These are phyloP conservation scores for Coemansia sp. DNA, from an alignment of 192 early-diverging fungal genomes.

Conservation along the genomic window DNA sequence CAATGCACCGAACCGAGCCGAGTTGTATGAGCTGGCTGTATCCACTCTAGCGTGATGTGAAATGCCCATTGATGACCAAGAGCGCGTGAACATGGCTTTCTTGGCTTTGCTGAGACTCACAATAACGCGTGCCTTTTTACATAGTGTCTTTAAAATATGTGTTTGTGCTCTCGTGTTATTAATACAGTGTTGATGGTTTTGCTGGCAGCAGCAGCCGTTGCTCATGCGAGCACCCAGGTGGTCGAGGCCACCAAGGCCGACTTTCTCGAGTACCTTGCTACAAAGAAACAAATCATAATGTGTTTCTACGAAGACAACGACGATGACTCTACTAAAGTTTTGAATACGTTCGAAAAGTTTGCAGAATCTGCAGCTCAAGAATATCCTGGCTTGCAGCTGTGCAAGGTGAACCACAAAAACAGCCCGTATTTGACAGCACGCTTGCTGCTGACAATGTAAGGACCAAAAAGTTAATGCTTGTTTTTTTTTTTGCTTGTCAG, in stretches of 20 bases:
- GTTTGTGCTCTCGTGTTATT: not conserved
- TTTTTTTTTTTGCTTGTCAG: not conserved
- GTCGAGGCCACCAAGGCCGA: constrained; percentile 18
- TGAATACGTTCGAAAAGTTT: constrained; percentile 18
- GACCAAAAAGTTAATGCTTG: not conserved
- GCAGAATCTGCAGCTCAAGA: constrained; percentile 6
- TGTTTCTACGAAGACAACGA: constrained; percentile 19
- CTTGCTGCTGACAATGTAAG: constrained; percentile 35
- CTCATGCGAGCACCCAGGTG: not conserved
- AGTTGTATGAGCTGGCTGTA: no score
- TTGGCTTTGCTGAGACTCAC: not conserved
- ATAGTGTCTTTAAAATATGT: not conserved
- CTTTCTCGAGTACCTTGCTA: constrained; percentile 18
- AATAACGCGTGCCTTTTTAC: not conserved
- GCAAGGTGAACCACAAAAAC: constrained; percentile 32
- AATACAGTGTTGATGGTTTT: not conserved
- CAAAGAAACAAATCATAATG: constrained; percentile 24
- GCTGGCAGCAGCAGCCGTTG: not conserved
- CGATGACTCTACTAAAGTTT: constrained; percentile 17
- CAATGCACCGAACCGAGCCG: no score
- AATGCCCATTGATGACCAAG: not conserved
- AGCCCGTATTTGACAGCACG: constrained; percentile 46
- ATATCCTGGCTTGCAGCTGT: constrained; percentile 26
- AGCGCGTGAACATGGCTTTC: not conserved
- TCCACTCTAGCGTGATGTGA: no score